A percentile compares a stretch with the other conserved stretches of the same genome.
These are phyloP conservation scores for Boletus semigastroideus DNA, from an alignment of 1,284 basidiomycete genomes.

Conservation along the genomic window DNA sequence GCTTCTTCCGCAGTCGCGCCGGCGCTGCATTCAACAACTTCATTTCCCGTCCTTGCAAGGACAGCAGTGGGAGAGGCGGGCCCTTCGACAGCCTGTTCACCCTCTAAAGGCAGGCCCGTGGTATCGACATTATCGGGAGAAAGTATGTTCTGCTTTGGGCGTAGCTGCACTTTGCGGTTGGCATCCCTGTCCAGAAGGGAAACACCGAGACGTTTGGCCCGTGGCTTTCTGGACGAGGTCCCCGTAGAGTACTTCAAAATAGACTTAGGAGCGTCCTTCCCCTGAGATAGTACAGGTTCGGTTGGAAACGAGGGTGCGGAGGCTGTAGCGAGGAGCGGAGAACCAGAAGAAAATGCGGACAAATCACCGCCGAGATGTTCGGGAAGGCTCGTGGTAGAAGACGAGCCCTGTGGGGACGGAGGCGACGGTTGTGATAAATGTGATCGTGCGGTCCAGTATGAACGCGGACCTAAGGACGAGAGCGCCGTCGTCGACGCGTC, in stretches of 20 bases:
- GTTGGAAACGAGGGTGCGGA: constrained; percentile 14
- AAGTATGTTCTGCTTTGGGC: neutral
- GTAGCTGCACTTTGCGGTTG: constrained; percentile 10
- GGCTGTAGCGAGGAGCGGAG: constrained; percentile 20
- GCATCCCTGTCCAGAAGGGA: constrained; percentile 14
- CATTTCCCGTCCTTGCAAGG: constrained; percentile 50
- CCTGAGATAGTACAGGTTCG: constrained; percentile 6
- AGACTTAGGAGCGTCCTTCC: constrained; percentile 18
- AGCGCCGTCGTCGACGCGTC: constrained; percentile 22
- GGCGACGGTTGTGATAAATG: constrained; percentile 14
- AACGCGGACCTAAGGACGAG: constrained; percentile 22
- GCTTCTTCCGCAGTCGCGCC: constrained; percentile 44
- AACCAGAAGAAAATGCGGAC: constrained; percentile 23
- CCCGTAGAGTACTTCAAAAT: constrained; percentile 24
- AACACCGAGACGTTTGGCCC: constrained; percentile 15
- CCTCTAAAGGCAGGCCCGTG: constrained; percentile 28
- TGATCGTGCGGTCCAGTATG: constrained; percentile 24
- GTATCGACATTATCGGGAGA: neutral
- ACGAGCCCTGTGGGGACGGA: constrained; percentile 8
- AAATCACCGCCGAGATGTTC: constrained; percentile 12
- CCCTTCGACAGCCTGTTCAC: constrained; percentile 23
- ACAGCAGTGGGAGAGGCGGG: constrained; percentile 60
- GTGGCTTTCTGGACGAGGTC: constrained; percentile 6
- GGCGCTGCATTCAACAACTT: constrained; percentile 60
- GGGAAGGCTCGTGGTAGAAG: constrained; percentile 18